phyloP scores from a whole-genome alignment of 148 eudicot species.

The Euryodendron excelsum region DNA sequence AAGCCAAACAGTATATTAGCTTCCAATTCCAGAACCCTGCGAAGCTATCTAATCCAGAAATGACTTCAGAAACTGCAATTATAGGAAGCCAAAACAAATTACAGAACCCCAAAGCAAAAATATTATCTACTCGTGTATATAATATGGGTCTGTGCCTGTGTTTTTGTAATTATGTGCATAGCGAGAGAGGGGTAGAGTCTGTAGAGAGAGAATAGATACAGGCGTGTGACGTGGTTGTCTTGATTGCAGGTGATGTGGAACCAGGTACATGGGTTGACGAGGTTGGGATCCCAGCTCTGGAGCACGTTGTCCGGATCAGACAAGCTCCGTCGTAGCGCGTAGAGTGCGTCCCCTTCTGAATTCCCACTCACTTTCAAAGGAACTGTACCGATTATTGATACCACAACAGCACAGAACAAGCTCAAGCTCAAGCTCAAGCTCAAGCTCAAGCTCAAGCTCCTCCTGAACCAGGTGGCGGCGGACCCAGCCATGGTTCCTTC shows the following conservation, averaged over 20 bases:
- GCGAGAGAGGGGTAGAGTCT: neutral
- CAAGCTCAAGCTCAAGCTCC: too few species aligned
- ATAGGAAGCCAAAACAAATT: neutral
- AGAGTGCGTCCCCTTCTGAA: conserved; percentile 80
- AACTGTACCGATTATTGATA: neutral
- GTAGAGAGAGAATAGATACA: conserved; percentile 40
- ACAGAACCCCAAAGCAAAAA: too few species aligned
- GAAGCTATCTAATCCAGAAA: neutral
- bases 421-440: neutral
- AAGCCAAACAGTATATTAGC: neutral
- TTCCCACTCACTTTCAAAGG: conserved; percentile 36
- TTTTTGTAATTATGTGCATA: too few species aligned
- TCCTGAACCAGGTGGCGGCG: neutral
- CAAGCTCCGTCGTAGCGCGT: conserved; percentile 65
- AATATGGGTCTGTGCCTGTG: too few species aligned
- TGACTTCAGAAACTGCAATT: neutral
- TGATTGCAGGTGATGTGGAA: conserved; percentile 79
- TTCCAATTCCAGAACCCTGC: neutral
- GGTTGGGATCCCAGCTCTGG: conserved; percentile 81
- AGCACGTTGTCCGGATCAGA: conserved; percentile 73
- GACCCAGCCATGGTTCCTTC: conserved; percentile 4
- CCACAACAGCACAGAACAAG: neutral
- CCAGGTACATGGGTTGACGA: conserved; percentile 90
- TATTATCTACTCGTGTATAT: too few species aligned
- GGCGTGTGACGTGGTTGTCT: conserved; percentile 61